Base-by-base conservation (phyloP, 306 rosid genomes). In the Ceratonia siliqua region DNA sequence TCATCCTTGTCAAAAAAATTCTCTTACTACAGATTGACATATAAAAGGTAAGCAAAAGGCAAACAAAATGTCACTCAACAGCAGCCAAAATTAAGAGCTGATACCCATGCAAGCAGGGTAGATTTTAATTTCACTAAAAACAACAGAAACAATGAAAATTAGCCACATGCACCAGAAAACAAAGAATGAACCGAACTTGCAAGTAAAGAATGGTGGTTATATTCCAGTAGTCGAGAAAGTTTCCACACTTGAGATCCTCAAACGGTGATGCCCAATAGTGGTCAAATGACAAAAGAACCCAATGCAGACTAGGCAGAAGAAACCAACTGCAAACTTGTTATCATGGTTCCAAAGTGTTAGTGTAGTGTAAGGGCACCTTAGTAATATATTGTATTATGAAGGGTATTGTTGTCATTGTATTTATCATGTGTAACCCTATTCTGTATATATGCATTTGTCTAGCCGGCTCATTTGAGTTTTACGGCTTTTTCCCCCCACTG, bases 1-100 rank as follows among this genome's bases (percentile, higher is more conserved):
- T 42, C 38, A 20, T 8, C 13, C 57, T 7, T 52, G 28, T 43
- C 4, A 78, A 25, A 56, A n/a, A 64, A 18, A 65, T 3, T 0
- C 18, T 42, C 42, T 5, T 6, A 27, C 30, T 18, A 55, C 68
- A 55, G 3, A 42, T 22, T 61, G 24, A 32, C 32, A 38, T 22
- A 18, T 33, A 35, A 30, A 42, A 78, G 38, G 52, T n/a, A 78
- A 78, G 72, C 50, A 71, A 53, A 63, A 11, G 11, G 57, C 62
- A 62, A 20, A 61, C 13, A 32, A 18, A 77, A 50, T 30, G 61
- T 45, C 17, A 30, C 61, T 24, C 43, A 48, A 21, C 27, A 11
- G 43, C n/a, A 25, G 36, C 18, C 25, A 50, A 20, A 68, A 52
- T 72, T 62, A 59, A 42, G 52, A 20, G 15, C 21, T 15, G 68